Conservation (phyloP, 352 stramenopile genomes). For the Phytophthora foliorum region DNA sequence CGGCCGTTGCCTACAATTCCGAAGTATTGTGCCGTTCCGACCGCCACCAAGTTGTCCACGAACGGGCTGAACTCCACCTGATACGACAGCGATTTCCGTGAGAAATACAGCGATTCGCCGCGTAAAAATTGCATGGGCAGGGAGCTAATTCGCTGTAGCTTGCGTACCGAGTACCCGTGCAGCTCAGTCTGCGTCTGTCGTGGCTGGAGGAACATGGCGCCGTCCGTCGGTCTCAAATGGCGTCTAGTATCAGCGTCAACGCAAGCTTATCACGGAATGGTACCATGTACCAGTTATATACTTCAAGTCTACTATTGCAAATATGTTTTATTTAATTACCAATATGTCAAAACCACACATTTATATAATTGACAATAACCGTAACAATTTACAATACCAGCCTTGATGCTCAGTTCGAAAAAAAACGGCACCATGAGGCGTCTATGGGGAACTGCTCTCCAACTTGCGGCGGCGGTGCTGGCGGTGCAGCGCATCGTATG, state of each 20-base stretch:
- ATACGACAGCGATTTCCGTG: background rate
- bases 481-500: constrained; percentile 5
- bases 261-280: constrained; percentile 8
- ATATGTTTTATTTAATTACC: no score
- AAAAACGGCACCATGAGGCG: constrained; percentile 20
- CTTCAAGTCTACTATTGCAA: constrained; percentile 32
- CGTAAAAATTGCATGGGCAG: background rate
- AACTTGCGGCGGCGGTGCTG: constrained; percentile 15
- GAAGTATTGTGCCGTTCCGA: constrained; percentile 93
- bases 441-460: constrained; percentile 12
- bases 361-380: no score
- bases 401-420: constrained; percentile 32
- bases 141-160: background rate
- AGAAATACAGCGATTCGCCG: background rate
- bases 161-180: constrained; percentile 69
- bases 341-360: no score
- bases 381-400: constrained; percentile 13
- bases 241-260: constrained; percentile 18
- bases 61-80: constrained; percentile 95
- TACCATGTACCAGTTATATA: constrained; percentile 12
- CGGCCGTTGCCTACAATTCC: constrained; percentile 93
- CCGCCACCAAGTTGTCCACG: constrained; percentile 84
- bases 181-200: constrained; percentile 68
- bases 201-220: constrained; percentile 76
- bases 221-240: background rate